Evolutionary conservation across 108 stramenopile species (phyloP), one percentile per base, ranked within the genome.

Genomic region (Cyclotella kingstonii): DNA sequence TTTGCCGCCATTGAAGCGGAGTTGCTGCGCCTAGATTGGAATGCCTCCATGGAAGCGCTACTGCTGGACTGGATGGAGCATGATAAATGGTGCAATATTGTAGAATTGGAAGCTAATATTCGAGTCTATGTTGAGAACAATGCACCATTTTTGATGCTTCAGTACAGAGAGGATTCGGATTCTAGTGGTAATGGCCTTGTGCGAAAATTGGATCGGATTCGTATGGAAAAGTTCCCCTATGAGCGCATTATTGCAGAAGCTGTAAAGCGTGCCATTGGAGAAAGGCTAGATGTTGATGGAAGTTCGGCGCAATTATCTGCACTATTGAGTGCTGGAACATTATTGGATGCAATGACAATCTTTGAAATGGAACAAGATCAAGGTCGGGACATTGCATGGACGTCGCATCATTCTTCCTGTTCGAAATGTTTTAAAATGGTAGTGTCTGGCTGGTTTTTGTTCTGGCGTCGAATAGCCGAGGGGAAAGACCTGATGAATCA

Each of bases 1-100:
- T 68, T 58, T 50, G 67, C 67, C 23, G 48, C 57, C 2, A 51
- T 68, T 19, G 67, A 68, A 51, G 67, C 55, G 2, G 55, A 56
- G 2, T 26, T 56, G 38, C 49, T 50, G 26, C 52, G 22, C 5
- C 27, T 60, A 17, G 11, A 60, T 47, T 60, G 59, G 59, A 23
- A 60, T 1, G 10, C 7, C 17, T 30, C 59, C 6, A 60, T 60
- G 59, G 23, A 30, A 5, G 34, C 31, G 4, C 45, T 58, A 9
- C 40, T 58, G 12, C 23, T 18, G 4, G 56, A 58, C 28, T 60
- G 59, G 59, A 43, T 19, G 19, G 27, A 45, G 19, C 31, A 30
- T 45, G 47, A 60, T 12, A 60, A 47, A 60, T 60, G 44, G 44
- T 29, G 46, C 3, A 33, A 25, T 21, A 47, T 60, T 22, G 30